Conservation (phyloP, 2,329 filamentous ascomycete species). For the Monascus ruber region DNA sequence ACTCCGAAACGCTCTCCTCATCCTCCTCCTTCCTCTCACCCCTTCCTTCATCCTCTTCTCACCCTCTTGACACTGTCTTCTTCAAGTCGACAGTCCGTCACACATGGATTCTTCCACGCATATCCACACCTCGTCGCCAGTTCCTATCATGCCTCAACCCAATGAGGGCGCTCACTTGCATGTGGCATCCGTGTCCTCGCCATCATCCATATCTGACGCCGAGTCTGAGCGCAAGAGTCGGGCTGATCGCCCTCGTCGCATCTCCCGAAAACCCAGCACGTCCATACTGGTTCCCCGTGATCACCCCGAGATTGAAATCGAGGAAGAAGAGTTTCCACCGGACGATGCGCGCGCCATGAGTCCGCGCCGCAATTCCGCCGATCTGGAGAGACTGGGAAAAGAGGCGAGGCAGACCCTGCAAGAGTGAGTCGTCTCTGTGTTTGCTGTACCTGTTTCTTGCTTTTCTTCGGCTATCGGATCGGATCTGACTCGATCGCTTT, state of each 20-base stretch:
- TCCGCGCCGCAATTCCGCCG: slow-evolving; percentile 77
- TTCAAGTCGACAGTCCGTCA: no score
- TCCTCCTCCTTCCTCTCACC: no score
- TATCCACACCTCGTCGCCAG: slow-evolving; percentile 16
- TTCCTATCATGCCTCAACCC: slow-evolving; percentile 29
- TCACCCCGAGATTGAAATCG: slow-evolving; percentile 58
- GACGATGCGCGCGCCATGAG: slow-evolving; percentile 93
- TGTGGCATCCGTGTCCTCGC: slow-evolving; percentile 33
- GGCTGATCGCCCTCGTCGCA: slow-evolving; percentile 53
- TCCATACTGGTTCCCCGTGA: slow-evolving; percentile 74
- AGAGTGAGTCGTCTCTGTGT: slow-evolving; percentile 37
- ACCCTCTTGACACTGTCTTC: no score
- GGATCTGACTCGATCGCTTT: background rate
- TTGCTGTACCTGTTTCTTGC: slow-evolving; percentile 3
- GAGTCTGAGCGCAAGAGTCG: slow-evolving; percentile 33
- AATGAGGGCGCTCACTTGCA: slow-evolving; percentile 28
- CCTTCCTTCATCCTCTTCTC: no score
- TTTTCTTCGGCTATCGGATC: no score
- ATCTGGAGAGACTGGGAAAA: slow-evolving; percentile 75
- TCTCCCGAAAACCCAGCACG: slow-evolving; percentile 66
- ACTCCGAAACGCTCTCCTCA: no score
- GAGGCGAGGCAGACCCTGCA: slow-evolving; percentile 59
- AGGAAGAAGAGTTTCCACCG: slow-evolving; percentile 66
- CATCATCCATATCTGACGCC: slow-evolving; percentile 38
- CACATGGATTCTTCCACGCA: no score